A percentile compares a stretch with the other conserved stretches of the same genome.
Evolutionary conservation across 1,284 basidiomycete genomes (phyloP).

Genomic region (Puccinia hordei): DNA sequence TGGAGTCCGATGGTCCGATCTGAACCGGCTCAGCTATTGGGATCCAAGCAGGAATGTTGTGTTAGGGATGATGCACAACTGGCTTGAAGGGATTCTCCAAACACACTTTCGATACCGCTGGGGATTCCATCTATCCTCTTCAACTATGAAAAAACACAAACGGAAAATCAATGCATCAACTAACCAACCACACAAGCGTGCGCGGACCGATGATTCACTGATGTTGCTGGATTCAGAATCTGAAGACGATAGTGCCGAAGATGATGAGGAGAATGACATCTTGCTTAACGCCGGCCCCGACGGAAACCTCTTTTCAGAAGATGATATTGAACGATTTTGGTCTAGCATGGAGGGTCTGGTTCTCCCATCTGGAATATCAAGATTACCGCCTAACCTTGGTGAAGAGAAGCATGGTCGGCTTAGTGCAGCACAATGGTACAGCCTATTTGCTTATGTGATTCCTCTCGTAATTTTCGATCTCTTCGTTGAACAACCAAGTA

Average conservation of each 20-base stretch:
- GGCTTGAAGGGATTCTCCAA: no score
- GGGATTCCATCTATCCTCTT: neutral
- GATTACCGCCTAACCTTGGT: no score
- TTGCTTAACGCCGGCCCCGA: neutral
- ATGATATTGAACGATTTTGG: neutral
- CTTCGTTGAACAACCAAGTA: neutral
- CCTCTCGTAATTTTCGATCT: constrained; percentile 6
- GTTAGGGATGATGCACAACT: no score
- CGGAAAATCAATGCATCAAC: no score
- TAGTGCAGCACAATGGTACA: constrained; percentile 27
- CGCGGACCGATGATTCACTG: neutral
- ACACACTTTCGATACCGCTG: no score
- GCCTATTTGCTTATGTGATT: constrained; percentile 25
- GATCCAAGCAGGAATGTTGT: no score
- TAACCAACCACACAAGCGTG: constrained; percentile 3
- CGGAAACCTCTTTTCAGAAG: constrained; percentile 8
- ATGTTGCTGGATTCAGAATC: no score
- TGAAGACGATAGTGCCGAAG: neutral
- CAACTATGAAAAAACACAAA: no score
- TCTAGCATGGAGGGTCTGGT: constrained; percentile 3
- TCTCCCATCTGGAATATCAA: neutral
- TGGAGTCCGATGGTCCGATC: no score
- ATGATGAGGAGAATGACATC: constrained; percentile 1
- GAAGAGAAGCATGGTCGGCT: constrained; percentile 15
- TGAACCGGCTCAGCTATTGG: no score